These are phyloP conservation scores for Inga leiocalycina DNA, from an alignment of 306 rosid species.

Conservation along the genomic window DNA sequence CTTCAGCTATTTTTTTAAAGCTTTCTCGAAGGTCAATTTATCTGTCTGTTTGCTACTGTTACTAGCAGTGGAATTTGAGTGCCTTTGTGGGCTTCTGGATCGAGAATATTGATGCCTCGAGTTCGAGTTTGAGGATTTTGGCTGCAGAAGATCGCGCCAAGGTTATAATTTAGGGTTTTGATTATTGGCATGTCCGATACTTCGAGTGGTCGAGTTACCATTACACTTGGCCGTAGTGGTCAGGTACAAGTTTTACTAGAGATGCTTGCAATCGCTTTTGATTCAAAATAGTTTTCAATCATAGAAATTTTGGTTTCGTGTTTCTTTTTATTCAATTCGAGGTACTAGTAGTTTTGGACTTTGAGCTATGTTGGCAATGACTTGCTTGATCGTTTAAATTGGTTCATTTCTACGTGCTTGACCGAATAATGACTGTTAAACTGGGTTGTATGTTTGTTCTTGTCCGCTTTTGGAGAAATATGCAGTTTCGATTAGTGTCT, in stretches of 20 bases:
- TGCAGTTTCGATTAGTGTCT: not conserved
- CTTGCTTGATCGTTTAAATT: not conserved
- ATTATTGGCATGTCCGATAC: constrained; percentile 57
- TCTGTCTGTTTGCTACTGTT: not conserved
- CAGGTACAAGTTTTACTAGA: constrained; percentile 53
- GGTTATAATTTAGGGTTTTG: constrained; percentile 52
- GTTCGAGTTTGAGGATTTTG: not conserved
- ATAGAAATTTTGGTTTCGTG: not conserved
- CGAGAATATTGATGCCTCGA: constrained; percentile 26
- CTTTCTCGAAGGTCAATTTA: not conserved
- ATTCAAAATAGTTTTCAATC: not conserved
- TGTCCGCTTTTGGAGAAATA: constrained; percentile 28
- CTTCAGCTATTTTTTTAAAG: not conserved
- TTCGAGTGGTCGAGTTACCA: constrained; percentile 81
- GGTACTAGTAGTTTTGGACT: constrained; percentile 11
- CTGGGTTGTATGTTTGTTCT: not conserved
- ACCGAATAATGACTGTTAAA: not conserved
- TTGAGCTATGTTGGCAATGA: constrained; percentile 19
- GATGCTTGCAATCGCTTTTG: not conserved
- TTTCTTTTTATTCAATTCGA: not conserved
- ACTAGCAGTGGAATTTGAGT: constrained; percentile 35
- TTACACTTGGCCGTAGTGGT: constrained; percentile 87
- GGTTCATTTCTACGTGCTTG: constrained; percentile 18
- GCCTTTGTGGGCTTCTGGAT: constrained; percentile 6
- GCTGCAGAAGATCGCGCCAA: constrained; percentile 20